Base-by-base conservation (phyloP, 495 filamentous ascomycete species). In the Aspergillus sclerotioniger region DNA sequence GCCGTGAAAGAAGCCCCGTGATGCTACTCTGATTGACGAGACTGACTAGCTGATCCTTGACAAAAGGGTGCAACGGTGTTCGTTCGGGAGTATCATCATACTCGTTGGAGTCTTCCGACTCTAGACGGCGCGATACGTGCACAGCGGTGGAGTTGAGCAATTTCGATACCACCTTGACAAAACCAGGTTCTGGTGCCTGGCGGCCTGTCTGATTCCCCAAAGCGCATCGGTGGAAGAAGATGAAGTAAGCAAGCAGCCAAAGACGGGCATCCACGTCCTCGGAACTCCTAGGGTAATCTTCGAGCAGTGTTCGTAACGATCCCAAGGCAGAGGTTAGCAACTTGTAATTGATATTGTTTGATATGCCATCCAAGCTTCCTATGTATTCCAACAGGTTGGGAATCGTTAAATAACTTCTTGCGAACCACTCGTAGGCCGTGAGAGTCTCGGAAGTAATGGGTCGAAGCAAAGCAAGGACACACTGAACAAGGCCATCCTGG, bases 211-310 rank as follows among this genome's bases (percentile, higher is more conserved):
- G 69, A 58, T 53, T 74, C 68, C 79, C 75, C 49, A 81, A 64
- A 35, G 76, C 72, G 61, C 76, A 67, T 15, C 82, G 80, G 60
- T 88, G 84, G 46, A 96, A 83, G 62, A 82, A 89, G 50, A 97
- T 88, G 57, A 91, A 84, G 66, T 96, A 89, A 19, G 88, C 81
- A 49, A 96, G 72, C 19, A 98, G 77, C 88, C 92, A 95, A 19
- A 92, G 73, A 15, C 80, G 78, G 47, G 64, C 63, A 51, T 74
- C 64, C 9, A 63, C 65, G 32, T 78, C 73, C 3, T 71, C 64
- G 8, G 61, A 47, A 43, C 48, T 62, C 17, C 57, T 47, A 20
- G 56, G 57, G 20, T 25, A 60, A 20, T 67, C 66, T 37, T 72
- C 64, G 10, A 67, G 64, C 50, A 73, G 71, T 51, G 50, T 43